A percentile compares a stretch with the other conserved stretches of the same genome.
These are phyloP conservation scores for Cordia subcordata DNA, from an alignment of 257 asterid genomes.

Conservation along the genomic window DNA sequence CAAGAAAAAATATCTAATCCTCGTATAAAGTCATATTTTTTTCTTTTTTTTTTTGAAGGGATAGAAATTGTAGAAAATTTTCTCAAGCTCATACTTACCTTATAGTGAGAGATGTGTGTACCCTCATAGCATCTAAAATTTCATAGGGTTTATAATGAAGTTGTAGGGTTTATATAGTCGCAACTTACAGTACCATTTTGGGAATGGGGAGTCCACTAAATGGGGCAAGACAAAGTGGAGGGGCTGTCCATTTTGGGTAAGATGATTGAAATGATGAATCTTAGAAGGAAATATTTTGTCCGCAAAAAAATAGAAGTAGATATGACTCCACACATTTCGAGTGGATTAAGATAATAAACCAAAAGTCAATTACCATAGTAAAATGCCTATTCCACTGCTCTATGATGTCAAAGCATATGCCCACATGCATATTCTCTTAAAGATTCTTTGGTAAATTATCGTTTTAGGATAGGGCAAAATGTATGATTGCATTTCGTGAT, in stretches of 20 bases:
- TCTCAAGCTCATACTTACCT: too few species aligned
- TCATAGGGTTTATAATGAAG: too few species aligned
- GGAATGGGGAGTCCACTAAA: conserved; percentile 47
- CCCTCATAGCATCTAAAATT: too few species aligned
- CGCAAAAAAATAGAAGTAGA: conserved; percentile 4
- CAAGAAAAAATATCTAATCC: too few species aligned
- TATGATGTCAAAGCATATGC: conserved; percentile 12
- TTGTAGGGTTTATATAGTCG: conserved; percentile 20
- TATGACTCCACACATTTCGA: conserved; percentile 27
- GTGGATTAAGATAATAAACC: conserved; percentile 10
- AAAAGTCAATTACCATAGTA: conserved; percentile 26
- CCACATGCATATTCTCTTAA: background rate
- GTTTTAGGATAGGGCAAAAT: too few species aligned
- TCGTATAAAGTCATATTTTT: too few species aligned
- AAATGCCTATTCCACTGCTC: conserved; percentile 21
- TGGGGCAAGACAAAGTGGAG: conserved; percentile 26
- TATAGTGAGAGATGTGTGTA: too few species aligned
- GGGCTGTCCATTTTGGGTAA: too few species aligned
- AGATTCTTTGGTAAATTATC: too few species aligned
- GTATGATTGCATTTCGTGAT: too few species aligned
- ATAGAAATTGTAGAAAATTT: too few species aligned
- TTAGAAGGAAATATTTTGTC: conserved; percentile 4
- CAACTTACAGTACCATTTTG: conserved; percentile 4
- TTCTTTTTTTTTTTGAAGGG: too few species aligned
- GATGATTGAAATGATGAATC: conserved; percentile 22